phyloP scores from a whole-genome alignment of 2,329 filamentous ascomycete species.

The Coleophoma cylindrospora region DNA sequence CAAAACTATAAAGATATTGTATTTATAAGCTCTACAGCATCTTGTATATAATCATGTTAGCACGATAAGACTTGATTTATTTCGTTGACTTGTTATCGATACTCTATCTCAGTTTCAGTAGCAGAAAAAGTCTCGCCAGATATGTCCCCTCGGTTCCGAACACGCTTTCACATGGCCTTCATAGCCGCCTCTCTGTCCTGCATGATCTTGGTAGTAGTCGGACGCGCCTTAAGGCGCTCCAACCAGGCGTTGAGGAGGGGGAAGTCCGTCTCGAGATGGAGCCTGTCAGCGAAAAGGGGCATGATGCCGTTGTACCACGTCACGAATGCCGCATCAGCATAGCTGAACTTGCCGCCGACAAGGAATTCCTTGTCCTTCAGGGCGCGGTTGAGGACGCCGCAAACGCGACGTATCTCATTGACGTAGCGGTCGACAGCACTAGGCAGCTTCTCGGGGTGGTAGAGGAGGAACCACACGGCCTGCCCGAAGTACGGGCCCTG shows the following conservation, averaged over 20 bases:
- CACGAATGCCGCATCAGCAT: conserved; percentile 27
- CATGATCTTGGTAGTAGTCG: conserved; percentile 4
- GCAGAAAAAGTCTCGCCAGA: conserved; percentile 3
- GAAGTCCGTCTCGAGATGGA: conserved; percentile 14
- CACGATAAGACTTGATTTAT: conserved; percentile 1
- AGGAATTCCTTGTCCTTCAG: conserved; percentile 30
- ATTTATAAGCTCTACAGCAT: conserved; percentile 2
- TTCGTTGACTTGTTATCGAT: conserved; percentile 1
- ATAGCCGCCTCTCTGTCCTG: conserved; percentile 5
- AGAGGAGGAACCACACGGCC: conserved; percentile 25
- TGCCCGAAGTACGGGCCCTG: conserved; percentile 37
- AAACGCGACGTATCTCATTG: conserved; percentile 30
- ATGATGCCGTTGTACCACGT: conserved; percentile 10
- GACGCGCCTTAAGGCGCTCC: conserved; percentile 6
- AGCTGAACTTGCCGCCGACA: conserved; percentile 32
- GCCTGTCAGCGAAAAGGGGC: conserved; percentile 6
- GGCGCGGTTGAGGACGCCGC: conserved; percentile 34
- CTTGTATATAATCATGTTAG: conserved; percentile 1
- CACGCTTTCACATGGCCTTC: conserved; percentile 3
- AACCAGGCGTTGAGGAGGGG: conserved; percentile 13
- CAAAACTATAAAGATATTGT: not conserved
- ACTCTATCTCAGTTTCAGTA: conserved; percentile 1
- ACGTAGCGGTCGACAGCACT: conserved; percentile 38
- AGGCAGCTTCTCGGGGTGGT: conserved; percentile 33
- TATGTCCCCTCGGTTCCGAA: not conserved